Evolutionary conservation across 2,329 filamentous ascomycete genomes (phyloP), one percentile per base, ranked within the genome.

Genomic region (Ophiostoma angusticollis): DNA sequence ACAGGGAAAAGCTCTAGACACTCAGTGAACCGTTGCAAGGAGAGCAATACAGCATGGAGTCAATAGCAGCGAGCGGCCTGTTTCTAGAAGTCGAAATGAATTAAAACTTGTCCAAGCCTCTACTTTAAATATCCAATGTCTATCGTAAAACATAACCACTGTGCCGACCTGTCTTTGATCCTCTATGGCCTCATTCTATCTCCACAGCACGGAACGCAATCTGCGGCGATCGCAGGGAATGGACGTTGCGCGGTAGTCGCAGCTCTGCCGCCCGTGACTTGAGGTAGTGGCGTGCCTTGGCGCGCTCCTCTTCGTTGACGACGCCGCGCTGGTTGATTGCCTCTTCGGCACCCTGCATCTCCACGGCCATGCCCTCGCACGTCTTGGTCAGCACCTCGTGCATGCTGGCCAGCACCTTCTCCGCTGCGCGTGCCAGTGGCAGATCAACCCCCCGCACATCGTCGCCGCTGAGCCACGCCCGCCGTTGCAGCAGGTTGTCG

Each of bases 401-500:
- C 89, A 98, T 96, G 54, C 81, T 91, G 8, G 83, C 85, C 19
- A 96, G 63, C 5, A 94, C 89, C 63, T 82, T 91, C 60, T 91
- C 83, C 2, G 79, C 76, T 0, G 91, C 86, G 45, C 70, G 74
- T 1, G 87, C 87, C 9, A 98, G 71, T 4, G 91, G 91, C 36
- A 96, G 62, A 5, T 91, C 77, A 9, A 69, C 64, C 1, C 81
- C 67, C 1, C 60, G 50, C 0, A 94, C 79, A 9, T 67, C 64
- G 53, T 96, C 86, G 0, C 72, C 72, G 44, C 80, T 85, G 34
- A 82, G 63, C 91, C 91, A 98, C 45, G 76, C 76, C 6, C 63
- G 58, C 3, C 60, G 71, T 22, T 41, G 34, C n/a, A 36, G 17
- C 7, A 45, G 41, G 7, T 63, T 55, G 13, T 65, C 58, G 4